Evolutionary conservation across 805 yeast genomes (phyloP).

Genomic region (Candida fluviatilis): DNA sequence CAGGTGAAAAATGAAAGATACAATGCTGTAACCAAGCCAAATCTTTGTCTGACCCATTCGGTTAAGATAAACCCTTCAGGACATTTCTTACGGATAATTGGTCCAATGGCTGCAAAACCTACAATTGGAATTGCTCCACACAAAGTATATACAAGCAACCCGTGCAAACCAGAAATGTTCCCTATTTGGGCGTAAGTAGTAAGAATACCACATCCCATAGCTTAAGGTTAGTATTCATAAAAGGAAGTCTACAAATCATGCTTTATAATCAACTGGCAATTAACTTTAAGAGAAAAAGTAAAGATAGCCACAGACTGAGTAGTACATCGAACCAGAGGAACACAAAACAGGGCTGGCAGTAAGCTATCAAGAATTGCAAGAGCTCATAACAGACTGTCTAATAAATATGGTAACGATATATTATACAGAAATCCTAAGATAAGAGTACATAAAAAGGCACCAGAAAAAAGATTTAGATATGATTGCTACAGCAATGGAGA

Average conservation of each 20-base stretch:
- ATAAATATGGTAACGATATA: too few relatives aligned
- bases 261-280: too few relatives aligned
- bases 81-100: slow-evolving; percentile 68
- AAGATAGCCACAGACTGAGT: too few relatives aligned
- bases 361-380: too few relatives aligned
- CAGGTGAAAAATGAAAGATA: slow-evolving; percentile 79
- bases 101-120: slow-evolving; percentile 80
- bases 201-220: slow-evolving; percentile 85
- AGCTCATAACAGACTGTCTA: too few relatives aligned
- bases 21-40: slow-evolving; percentile 66
- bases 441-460: too few relatives aligned
- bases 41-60: slow-evolving; percentile 89
- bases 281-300: too few relatives aligned
- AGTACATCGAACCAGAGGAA: too few relatives aligned
- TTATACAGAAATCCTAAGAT: too few relatives aligned
- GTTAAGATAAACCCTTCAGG: slow-evolving; percentile 91
- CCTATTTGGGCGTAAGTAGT: slow-evolving; percentile 87
- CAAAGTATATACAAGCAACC: slow-evolving; percentile 74
- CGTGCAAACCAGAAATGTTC: slow-evolving; percentile 81
- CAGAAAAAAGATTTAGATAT: too few relatives aligned
- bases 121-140: slow-evolving; percentile 82
- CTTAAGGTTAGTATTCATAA: slow-evolving; percentile 29
- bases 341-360: too few relatives aligned
- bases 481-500: too few relatives aligned
- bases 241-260: slow-evolving; percentile 1